phyloP scores from a whole-genome alignment of 2,329 filamentous ascomycete genomes.

The Didymella keratinophila region DNA sequence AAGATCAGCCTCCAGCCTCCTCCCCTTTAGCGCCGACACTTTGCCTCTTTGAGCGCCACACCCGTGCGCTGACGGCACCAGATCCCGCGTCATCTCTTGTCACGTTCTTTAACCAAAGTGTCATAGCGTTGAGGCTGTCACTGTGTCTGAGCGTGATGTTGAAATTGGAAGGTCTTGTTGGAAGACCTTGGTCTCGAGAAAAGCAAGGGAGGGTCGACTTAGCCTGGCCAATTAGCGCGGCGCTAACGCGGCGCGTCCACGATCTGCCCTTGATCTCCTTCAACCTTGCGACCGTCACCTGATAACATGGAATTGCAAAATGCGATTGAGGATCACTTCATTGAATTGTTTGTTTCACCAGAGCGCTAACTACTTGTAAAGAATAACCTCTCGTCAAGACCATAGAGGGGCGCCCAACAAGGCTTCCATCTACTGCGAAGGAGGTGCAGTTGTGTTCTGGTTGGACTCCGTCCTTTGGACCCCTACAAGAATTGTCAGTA shows the following conservation, averaged over 20 bases:
- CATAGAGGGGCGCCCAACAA: not conserved
- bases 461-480: slow-evolving; percentile 30
- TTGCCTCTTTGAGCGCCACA: slow-evolving; percentile 1
- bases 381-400: too few relatives aligned
- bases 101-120: not conserved
- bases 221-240: not conserved
- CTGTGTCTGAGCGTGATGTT: not conserved
- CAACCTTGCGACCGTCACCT: not conserved
- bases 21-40: slow-evolving; percentile 13
- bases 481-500: slow-evolving; percentile 15
- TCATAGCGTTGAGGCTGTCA: not conserved
- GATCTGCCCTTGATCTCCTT: not conserved
- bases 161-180: too few relatives aligned
- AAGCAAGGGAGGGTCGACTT: too few relatives aligned
- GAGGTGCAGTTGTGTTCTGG: slow-evolving; percentile 29
- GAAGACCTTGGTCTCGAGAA: too few relatives aligned
- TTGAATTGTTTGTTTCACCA: not conserved
- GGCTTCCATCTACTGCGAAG: slow-evolving; percentile 18
- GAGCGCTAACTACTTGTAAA: too few relatives aligned
- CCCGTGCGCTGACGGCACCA: not conserved
- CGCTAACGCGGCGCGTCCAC: not conserved
- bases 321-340: not conserved
- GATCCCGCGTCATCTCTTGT: not conserved
- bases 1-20: slow-evolving; percentile 19
- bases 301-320: not conserved